Percentiles rank a stretch among this genome's conserved stretches.
Conservation (phyloP, 164 flowering plant species). For the Nelumbo lutea region DNA sequence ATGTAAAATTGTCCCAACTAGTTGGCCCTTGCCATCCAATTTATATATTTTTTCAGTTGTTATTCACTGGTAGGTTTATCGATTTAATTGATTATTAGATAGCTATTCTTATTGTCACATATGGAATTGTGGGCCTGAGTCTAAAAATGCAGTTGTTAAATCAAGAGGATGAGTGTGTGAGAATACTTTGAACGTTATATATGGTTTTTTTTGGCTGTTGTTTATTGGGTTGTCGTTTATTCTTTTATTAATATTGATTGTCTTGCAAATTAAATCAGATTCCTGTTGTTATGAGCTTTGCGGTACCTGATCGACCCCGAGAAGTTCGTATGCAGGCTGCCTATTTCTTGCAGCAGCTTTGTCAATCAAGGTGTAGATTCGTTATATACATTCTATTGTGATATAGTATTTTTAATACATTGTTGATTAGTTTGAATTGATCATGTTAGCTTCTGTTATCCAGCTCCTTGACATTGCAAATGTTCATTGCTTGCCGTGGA, state of each 20-base stretch:
- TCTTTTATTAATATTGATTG: background rate
- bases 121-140: no score
- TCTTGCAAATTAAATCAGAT: constrained; percentile 44
- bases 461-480: constrained; percentile 94
- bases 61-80: no score
- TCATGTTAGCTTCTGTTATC: constrained; percentile 19
- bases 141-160: no score
- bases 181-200: no score
- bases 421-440: constrained; percentile 1
- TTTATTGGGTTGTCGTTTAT: no score
- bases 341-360: constrained; percentile 90
- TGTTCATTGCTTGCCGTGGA: constrained; percentile 97
- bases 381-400: background rate
- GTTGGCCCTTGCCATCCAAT: no score
- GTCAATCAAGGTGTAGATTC: constrained; percentile 78
- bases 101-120: no score
- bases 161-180: no score
- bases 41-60: no score
- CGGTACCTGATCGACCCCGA: constrained; percentile 77
- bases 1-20: no score
- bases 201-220: no score
- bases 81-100: no score
- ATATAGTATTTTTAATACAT: background rate
- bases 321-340: constrained; percentile 98
- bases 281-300: constrained; percentile 84